Conservation (phyloP, 495 filamentous ascomycete species). For the Parachaetomium inaequale region DNA sequence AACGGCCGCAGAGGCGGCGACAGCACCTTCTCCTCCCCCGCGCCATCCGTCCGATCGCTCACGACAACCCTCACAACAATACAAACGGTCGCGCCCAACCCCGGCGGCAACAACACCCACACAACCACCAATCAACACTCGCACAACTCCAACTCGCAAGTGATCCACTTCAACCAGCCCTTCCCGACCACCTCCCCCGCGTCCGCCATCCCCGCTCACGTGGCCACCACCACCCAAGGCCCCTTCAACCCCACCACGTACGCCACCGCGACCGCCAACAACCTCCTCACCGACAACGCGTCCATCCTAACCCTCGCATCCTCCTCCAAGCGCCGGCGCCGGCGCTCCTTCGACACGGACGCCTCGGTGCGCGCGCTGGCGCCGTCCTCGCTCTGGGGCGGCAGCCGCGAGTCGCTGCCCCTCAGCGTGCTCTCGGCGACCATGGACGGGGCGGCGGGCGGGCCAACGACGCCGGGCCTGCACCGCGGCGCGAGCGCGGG, state of each 20-base stretch:
- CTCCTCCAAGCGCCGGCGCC: constrained; percentile 82
- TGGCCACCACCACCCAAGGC: constrained; percentile 46
- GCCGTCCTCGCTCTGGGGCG: constrained; percentile 87
- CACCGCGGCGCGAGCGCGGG: constrained; percentile 59
- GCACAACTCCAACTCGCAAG: constrained; percentile 47
- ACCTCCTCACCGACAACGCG: constrained; percentile 87
- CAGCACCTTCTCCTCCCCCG: constrained; percentile 91
- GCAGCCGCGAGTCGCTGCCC: constrained; percentile 80
- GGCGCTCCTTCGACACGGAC: constrained; percentile 91
- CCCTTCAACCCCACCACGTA: constrained; percentile 75
- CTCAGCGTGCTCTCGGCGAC: constrained; percentile 82
- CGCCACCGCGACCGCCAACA: constrained; percentile 83
- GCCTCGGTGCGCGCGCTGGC: constrained; percentile 90
- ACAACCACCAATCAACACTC: constrained; percentile 34
- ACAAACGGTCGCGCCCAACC: constrained; percentile 76
- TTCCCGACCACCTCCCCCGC: constrained; percentile 73
- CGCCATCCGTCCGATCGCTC: constrained; percentile 84
- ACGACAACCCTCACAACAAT: constrained; percentile 96
- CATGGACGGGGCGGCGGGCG: constrained; percentile 45
- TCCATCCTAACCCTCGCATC: constrained; percentile 96
- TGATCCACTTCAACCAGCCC: constrained; percentile 81
- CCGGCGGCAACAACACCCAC: constrained; percentile 46
- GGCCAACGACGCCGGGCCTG: constrained; percentile 40
- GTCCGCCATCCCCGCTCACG: constrained; percentile 76
- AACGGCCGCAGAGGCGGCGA: constrained; percentile 67